These are phyloP conservation scores for Yamadazyma songkhlaensis DNA, from an alignment of 1,139 yeast genomes.

Conservation along the genomic window DNA sequence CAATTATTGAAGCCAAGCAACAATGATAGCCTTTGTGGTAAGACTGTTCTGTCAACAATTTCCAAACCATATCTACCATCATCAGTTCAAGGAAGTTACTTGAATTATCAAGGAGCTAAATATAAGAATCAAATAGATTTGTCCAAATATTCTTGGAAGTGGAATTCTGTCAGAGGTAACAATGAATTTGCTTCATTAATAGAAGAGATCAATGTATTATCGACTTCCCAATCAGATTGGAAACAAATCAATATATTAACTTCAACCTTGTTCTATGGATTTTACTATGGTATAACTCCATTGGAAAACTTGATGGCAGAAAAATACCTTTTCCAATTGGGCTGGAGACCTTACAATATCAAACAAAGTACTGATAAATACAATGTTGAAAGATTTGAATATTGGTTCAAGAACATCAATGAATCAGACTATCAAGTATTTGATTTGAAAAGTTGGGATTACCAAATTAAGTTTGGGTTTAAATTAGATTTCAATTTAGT, in stretches of 20 bases:
- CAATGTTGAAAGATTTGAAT: conserved; percentile 19
- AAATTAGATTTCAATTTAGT: conserved; percentile 13
- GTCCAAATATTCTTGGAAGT: conserved; percentile 36
- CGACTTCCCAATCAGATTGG: conserved; percentile 1
- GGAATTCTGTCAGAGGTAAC: conserved; percentile 49
- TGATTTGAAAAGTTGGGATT: conserved; percentile 45
- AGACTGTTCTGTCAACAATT: conserved; percentile 12
- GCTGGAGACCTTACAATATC: conserved; percentile 43
- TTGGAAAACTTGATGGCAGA: conserved; percentile 49
- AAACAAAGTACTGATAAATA: conserved; percentile 8
- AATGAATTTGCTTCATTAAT: conserved; percentile 26
- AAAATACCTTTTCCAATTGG: conserved; percentile 35
- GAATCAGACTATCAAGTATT: conserved; percentile 45
- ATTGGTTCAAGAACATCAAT: conserved; percentile 40
- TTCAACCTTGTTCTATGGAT: conserved; percentile 54
- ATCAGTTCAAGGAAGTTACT: conserved; percentile 23
- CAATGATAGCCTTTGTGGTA: neutral
- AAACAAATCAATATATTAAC: conserved; percentile 1
- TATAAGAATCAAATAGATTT: conserved; percentile 37
- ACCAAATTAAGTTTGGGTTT: conserved; percentile 37
- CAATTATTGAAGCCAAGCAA: conserved; percentile 21
- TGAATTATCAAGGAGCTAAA: neutral
- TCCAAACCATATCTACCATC: conserved; percentile 40
- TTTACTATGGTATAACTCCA: conserved; percentile 55
- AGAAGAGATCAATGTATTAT: neutral